These are phyloP conservation scores for Neurospora sp. DNA, from an alignment of 2,329 filamentous ascomycete species.

Conservation along the genomic window DNA sequence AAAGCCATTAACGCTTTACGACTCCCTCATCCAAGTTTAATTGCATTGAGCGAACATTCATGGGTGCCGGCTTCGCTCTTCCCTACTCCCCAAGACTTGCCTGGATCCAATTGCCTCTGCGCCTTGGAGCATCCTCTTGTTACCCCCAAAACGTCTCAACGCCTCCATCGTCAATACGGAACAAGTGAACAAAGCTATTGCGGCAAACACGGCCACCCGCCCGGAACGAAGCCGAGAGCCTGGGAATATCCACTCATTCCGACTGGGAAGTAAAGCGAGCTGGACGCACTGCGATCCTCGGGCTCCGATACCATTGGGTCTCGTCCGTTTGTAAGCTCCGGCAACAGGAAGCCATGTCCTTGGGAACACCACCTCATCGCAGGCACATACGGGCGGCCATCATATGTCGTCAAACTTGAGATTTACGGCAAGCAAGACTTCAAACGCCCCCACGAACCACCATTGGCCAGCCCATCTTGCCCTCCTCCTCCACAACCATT, in stretches of 20 bases:
- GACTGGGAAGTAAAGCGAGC: background rate
- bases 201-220: background rate
- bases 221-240: background rate
- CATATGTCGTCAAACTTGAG: slow-evolving; percentile 15
- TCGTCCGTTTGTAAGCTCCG: slow-evolving; percentile 13
- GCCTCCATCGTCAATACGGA: background rate
- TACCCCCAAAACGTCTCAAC: background rate
- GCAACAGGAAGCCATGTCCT: slow-evolving; percentile 10
- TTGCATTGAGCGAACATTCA: background rate
- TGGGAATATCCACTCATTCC: background rate
- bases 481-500: slow-evolving; percentile 1
- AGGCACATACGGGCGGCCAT: slow-evolving; percentile 9
- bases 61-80: background rate
- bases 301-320: slow-evolving; percentile 6
- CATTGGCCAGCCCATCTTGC: slow-evolving; percentile 12
- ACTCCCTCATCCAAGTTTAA: background rate
- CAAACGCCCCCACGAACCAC: slow-evolving; percentile 11
- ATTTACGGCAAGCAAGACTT: slow-evolving; percentile 14
- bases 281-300: background rate
- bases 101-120: background rate
- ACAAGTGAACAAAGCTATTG: background rate
- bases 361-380: slow-evolving; percentile 9
- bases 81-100: background rate
- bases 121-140: background rate
- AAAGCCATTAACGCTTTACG: background rate